A percentile compares a stretch with the other conserved stretches of the same genome.
phyloP scores from a whole-genome alignment of 176 grass and related monocot genomes.

The Areca catechu region DNA sequence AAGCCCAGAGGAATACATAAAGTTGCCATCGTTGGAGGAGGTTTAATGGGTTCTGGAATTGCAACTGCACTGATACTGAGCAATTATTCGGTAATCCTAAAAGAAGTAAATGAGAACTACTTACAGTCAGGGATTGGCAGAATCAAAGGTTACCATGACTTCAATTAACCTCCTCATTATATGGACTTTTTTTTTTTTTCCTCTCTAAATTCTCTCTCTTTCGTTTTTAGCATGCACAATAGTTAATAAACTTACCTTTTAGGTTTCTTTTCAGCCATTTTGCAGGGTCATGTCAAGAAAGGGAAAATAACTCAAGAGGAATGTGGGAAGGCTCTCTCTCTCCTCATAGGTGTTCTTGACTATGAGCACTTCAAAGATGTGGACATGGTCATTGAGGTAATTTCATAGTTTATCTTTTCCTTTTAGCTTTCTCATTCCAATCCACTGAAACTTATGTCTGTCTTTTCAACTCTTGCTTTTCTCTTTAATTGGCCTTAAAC shows the following conservation, averaged over 20 bases:
- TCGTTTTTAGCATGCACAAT: no score
- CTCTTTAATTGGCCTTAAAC: background rate
- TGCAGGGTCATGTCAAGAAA: conserved; percentile 65
- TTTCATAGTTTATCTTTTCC: background rate
- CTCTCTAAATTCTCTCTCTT: no score
- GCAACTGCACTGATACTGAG: conserved; percentile 78
- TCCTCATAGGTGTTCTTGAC: conserved; percentile 62
- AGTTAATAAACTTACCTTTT: no score
- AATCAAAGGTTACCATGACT: conserved; percentile 50
- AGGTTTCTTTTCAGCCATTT: conserved; percentile 45
- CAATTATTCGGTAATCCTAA: conserved; percentile 73
- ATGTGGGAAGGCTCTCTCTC: conserved; percentile 64
- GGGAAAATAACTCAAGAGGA: conserved; percentile 78
- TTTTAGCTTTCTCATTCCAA: background rate
- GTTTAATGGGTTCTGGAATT: conserved; percentile 92
- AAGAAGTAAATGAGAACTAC: conserved; percentile 89
- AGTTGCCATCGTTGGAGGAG: conserved; percentile 79
- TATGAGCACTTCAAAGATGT: conserved; percentile 78
- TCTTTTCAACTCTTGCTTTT: conserved; percentile 3
- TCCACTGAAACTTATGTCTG: background rate
- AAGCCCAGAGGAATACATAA: conserved; percentile 59
- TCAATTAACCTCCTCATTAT: background rate
- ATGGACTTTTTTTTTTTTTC: no score
- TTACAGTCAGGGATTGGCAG: conserved; percentile 58
- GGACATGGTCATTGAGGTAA: conserved; percentile 83